phyloP scores from a whole-genome alignment of 768 basidiomycete species.

The Paxillus ammoniavirescens region DNA sequence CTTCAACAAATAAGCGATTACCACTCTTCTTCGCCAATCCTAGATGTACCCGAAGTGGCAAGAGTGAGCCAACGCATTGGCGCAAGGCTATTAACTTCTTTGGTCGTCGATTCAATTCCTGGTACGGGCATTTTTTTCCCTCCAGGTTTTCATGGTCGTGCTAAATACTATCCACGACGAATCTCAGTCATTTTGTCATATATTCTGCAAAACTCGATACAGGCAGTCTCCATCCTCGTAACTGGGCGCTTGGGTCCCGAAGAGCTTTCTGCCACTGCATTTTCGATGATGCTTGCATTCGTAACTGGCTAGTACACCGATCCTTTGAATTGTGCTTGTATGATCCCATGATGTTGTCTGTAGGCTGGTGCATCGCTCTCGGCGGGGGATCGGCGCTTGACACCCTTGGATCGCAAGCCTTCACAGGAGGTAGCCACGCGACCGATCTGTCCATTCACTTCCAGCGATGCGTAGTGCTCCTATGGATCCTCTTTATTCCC shows the following conservation, averaged over 20 bases:
- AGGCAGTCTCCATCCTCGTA: slow-evolving; percentile 62
- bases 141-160: neutral
- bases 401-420: slow-evolving; percentile 76
- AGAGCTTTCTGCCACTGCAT: slow-evolving; percentile 69
- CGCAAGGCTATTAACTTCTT: slow-evolving; percentile 40
- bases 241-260: slow-evolving; percentile 67
- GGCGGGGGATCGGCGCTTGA: slow-evolving; percentile 80
- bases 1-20: slow-evolving; percentile 6
- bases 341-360: slow-evolving; percentile 51
- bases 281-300: slow-evolving; percentile 74
- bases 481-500: slow-evolving; percentile 66
- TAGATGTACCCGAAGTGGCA: slow-evolving; percentile 29
- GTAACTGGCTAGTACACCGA: slow-evolving; percentile 65
- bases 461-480: slow-evolving; percentile 63
- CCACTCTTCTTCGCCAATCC: slow-evolving; percentile 15
- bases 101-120: slow-evolving; percentile 58
- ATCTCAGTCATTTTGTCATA: slow-evolving; percentile 64
- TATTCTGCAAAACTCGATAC: slow-evolving; percentile 71
- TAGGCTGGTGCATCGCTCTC: slow-evolving; percentile 76
- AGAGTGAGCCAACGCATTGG: slow-evolving; percentile 16
- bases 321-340: slow-evolving; percentile 23
- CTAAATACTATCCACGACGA: neutral
- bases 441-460: slow-evolving; percentile 70
- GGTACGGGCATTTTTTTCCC: slow-evolving; percentile 35
- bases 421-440: slow-evolving; percentile 57